Evolutionary conservation across 768 basidiomycete genomes (phyloP).

Genomic region (Suillus lakei): DNA sequence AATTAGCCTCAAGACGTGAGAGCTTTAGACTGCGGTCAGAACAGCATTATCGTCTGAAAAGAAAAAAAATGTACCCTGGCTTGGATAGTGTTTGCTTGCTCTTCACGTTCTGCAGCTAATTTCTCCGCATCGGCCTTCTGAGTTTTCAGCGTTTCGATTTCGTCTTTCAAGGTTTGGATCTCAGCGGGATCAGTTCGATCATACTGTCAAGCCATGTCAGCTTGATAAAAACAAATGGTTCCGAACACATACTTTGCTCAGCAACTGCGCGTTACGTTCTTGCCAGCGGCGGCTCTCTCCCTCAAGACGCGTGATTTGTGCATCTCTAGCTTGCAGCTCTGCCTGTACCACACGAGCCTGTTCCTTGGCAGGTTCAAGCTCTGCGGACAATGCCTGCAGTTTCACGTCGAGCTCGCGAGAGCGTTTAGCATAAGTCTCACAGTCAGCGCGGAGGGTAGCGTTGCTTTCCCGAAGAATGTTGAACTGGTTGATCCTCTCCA

Average conservation of each 20-base stretch:
- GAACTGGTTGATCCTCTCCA: conserved; percentile 86
- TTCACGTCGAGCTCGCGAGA: conserved; percentile 68
- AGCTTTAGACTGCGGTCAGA: conserved; percentile 34
- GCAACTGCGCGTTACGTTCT: conserved; percentile 77
- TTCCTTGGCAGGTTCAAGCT: conserved; percentile 79
- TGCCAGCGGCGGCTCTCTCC: conserved; percentile 84
- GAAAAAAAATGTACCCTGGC: conserved; percentile 29
- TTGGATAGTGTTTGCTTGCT: conserved; percentile 33
- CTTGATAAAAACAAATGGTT: background rate
- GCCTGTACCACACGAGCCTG: conserved; percentile 68
- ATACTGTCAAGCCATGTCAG: conserved; percentile 51
- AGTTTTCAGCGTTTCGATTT: conserved; percentile 59
- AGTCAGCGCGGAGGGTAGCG: conserved; percentile 79
- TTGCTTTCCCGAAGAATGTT: conserved; percentile 90
- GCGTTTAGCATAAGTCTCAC: conserved; percentile 70
- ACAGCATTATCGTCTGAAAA: background rate
- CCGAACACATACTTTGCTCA: conserved; percentile 69
- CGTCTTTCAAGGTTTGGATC: conserved; percentile 76
- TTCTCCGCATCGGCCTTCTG: conserved; percentile 43
- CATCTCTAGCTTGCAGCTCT: conserved; percentile 72
- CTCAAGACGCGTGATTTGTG: conserved; percentile 71
- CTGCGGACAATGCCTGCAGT: conserved; percentile 56
- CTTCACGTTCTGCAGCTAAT: conserved; percentile 33
- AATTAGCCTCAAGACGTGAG: conserved; percentile 45
- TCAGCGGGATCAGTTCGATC: conserved; percentile 90